phyloP scores from a whole-genome alignment of 1,139 yeast genomes.

The Scheffersomyces parashehatae region DNA sequence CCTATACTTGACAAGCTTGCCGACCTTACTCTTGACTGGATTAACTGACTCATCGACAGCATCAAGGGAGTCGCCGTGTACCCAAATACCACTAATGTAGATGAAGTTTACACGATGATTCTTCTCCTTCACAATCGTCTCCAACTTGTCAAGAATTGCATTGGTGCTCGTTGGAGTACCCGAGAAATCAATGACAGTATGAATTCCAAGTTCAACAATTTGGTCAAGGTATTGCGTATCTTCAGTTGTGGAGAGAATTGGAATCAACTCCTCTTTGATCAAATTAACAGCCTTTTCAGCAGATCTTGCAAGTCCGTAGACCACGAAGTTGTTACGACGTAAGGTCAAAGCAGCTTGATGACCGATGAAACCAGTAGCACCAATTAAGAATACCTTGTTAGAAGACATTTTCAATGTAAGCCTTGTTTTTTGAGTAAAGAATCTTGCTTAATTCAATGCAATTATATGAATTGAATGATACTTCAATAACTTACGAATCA shows the following conservation, averaged over 20 bases:
- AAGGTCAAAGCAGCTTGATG: background rate
- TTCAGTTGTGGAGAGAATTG: background rate
- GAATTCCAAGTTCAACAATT: background rate
- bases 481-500: too few species aligned
- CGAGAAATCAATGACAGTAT: constrained; percentile 3
- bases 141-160: constrained; percentile 1
- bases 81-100: constrained; percentile 5
- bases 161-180: constrained; percentile 1
- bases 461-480: too few species aligned
- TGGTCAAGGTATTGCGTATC: background rate
- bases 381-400: background rate
- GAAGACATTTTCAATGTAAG: background rate
- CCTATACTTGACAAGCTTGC: background rate
- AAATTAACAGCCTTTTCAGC: background rate
- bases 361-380: constrained; percentile 1
- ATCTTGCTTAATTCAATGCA: background rate
- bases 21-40: background rate
- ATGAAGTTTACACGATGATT: background rate
- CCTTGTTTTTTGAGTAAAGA: background rate
- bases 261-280: background rate
- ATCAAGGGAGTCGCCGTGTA: constrained; percentile 2
- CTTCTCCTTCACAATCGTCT: background rate
- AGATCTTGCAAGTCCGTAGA: constrained; percentile 1
- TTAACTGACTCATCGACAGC: constrained; percentile 1
- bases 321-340: background rate